phyloP scores from a whole-genome alignment of 805 yeast species.

The Komagataella kurtzmanii region DNA sequence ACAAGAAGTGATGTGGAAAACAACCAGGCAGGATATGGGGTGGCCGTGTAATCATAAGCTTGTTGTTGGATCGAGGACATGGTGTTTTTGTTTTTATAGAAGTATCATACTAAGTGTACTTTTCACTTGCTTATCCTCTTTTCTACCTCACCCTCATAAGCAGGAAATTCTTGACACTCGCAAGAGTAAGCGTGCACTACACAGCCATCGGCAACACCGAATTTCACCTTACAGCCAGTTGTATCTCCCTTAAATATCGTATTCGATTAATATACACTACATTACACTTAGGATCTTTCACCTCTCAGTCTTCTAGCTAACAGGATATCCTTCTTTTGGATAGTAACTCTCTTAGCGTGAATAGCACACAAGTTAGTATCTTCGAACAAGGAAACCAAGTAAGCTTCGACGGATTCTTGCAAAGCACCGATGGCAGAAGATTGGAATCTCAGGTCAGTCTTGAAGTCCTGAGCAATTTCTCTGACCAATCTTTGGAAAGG shows the following conservation, averaged over 20 bases:
- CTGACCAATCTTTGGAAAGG: constrained; percentile 97
- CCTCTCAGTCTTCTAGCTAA: constrained; percentile 98
- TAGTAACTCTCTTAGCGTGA: constrained; percentile 98
- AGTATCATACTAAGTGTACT: neutral
- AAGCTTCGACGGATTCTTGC: constrained; percentile 98
- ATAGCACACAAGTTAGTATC: constrained; percentile 98
- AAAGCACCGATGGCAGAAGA: constrained; percentile 95
- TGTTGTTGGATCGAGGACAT: neutral
- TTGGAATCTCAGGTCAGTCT: constrained; percentile 91
- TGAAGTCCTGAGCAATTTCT: constrained; percentile 91
- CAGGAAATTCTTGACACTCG: neutral
- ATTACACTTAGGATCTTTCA: constrained; percentile 58
- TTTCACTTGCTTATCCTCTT: neutral
- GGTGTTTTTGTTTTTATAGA: neutral
- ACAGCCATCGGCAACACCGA: neutral
- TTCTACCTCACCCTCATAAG: neutral
- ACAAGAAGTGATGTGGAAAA: constrained; percentile 22
- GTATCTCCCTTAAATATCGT: neutral
- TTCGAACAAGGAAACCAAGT: constrained; percentile 89
- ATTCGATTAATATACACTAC: constrained; percentile 2
- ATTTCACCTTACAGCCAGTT: neutral
- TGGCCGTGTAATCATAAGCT: constrained; percentile 15
- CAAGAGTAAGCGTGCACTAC: neutral
- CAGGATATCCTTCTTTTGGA: constrained; percentile 96
- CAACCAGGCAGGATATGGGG: constrained; percentile 35